Percentiles rank a stretch among this genome's conserved stretches.
Evolutionary conservation across 345 rosid species (phyloP).

Genomic region (Eucalyptus cladocalyx): DNA sequence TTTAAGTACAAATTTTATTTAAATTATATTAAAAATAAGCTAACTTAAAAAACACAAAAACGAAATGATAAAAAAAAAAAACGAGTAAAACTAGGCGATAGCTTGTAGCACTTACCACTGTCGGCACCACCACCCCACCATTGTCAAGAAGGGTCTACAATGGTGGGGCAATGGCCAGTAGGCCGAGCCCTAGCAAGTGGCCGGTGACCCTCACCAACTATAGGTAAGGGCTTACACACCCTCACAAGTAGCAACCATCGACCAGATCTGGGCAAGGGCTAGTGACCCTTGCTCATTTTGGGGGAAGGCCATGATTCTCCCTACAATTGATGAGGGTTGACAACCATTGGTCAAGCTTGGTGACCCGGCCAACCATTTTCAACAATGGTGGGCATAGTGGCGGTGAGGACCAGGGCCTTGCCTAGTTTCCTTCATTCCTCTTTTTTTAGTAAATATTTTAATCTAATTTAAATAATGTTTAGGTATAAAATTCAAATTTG

Average conservation of each 20-base stretch:
- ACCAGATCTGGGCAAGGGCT: fast-evolving
- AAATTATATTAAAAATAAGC: no score
- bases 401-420: not conserved
- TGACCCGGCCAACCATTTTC: not conserved
- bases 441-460: not conserved
- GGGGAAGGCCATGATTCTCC: not conserved
- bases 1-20: no score
- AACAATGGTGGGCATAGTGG: not conserved
- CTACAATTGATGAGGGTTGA: not conserved
- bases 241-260: not conserved
- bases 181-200: not conserved
- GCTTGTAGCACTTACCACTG: not conserved
- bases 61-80: fast-evolving
- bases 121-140: fast-evolving
- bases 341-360: not conserved
- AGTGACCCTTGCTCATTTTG: not conserved
- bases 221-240: not conserved
- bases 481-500: not conserved
- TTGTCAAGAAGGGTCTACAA: not conserved
- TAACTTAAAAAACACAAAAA: no score
- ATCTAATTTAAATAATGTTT: no score
- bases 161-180: fast-evolving
- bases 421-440: not conserved
- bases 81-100: not conserved
- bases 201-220: not conserved